These are phyloP conservation scores for Saccharomycopsis malanga DNA, from an alignment of 805 yeast genomes.

Conservation along the genomic window DNA sequence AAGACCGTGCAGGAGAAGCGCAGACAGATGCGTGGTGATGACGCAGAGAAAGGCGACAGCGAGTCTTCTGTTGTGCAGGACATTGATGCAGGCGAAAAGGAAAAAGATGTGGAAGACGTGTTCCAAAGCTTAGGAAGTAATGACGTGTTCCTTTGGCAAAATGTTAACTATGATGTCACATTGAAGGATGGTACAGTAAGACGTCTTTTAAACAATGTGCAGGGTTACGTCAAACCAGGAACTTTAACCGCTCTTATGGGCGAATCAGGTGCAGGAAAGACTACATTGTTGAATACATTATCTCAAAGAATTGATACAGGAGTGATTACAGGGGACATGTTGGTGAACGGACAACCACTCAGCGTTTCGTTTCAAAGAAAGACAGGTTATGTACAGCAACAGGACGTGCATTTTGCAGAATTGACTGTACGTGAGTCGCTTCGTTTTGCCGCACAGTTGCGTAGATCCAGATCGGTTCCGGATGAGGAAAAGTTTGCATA, in stretches of 20 bases:
- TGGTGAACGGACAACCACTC: slow-evolving; percentile 47
- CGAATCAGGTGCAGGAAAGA: slow-evolving; percentile 60
- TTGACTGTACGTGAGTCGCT: slow-evolving; percentile 49
- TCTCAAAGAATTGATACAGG: slow-evolving; percentile 51
- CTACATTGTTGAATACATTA: slow-evolving; percentile 46
- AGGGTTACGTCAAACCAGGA: slow-evolving; percentile 69
- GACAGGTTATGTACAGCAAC: slow-evolving; percentile 56
- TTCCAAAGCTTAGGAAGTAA: slow-evolving; percentile 30
- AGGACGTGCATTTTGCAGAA: slow-evolving; percentile 46
- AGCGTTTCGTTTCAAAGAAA: slow-evolving; percentile 45
- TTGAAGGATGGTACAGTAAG: slow-evolving; percentile 33
- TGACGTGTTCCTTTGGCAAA: slow-evolving; percentile 52
- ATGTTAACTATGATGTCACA: slow-evolving; percentile 50
- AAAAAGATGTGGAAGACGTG: slow-evolving; percentile 6
- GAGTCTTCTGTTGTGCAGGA: slow-evolving; percentile 33
- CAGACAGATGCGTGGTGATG: background rate
- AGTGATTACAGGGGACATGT: slow-evolving; percentile 50
- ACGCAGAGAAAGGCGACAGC: slow-evolving; percentile 26
- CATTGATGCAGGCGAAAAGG: slow-evolving; percentile 29
- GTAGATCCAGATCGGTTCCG: slow-evolving; percentile 38
- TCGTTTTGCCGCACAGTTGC: slow-evolving; percentile 43
- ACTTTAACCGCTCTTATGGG: slow-evolving; percentile 53
- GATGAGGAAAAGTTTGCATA: slow-evolving; percentile 41
- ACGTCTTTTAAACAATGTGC: slow-evolving; percentile 26
- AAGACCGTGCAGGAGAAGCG: slow-evolving; percentile 6